These are phyloP conservation scores for Chloris gayana DNA, from an alignment of 176 grass and related monocot genomes.

Conservation along the genomic window DNA sequence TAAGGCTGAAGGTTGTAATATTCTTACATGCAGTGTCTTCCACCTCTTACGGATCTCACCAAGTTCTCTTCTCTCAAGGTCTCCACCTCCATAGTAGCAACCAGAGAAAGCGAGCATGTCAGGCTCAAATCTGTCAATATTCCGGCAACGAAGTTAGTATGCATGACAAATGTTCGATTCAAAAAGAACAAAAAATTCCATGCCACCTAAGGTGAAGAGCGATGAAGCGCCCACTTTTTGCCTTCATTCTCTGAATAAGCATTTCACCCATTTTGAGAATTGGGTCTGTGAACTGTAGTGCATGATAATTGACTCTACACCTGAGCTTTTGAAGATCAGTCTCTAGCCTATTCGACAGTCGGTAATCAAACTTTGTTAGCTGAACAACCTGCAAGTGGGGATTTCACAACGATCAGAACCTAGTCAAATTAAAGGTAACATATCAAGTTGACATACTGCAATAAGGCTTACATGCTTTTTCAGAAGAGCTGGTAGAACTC, in stretches of 20 bases:
- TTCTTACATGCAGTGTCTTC: conserved; percentile 84
- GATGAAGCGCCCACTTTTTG: conserved; percentile 65
- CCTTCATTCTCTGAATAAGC: conserved; percentile 71
- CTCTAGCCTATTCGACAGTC: conserved; percentile 78
- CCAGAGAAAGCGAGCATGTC: conserved; percentile 99
- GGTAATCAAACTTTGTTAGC: conserved; percentile 84
- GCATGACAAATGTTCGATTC: not conserved
- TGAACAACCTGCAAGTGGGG: conserved; percentile 67
- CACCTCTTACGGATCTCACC: conserved; percentile 85
- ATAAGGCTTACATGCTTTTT: conserved; percentile 81
- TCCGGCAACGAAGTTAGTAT: conserved; percentile 11
- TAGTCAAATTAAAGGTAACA: conserved; percentile 10
- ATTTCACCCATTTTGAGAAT: conserved; percentile 72
- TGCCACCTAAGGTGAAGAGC: conserved; percentile 84
- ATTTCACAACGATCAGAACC: conserved; percentile 25
- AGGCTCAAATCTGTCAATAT: conserved; percentile 80
- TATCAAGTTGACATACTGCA: not conserved
- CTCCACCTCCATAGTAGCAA: conserved; percentile 95
- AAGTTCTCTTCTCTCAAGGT: conserved; percentile 86
- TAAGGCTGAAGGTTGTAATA: not conserved
- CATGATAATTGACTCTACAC: conserved; percentile 94
- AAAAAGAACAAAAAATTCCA: not conserved
- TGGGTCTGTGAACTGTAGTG: conserved; percentile 80
- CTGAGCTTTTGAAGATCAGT: conserved; percentile 84
- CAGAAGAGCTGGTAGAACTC: conserved; percentile 81